Evolutionary conservation across 371 early-diverging fungal genomes (phyloP), one percentile per base, ranked within the genome.

Genomic region (Blakeslea trispora): DNA sequence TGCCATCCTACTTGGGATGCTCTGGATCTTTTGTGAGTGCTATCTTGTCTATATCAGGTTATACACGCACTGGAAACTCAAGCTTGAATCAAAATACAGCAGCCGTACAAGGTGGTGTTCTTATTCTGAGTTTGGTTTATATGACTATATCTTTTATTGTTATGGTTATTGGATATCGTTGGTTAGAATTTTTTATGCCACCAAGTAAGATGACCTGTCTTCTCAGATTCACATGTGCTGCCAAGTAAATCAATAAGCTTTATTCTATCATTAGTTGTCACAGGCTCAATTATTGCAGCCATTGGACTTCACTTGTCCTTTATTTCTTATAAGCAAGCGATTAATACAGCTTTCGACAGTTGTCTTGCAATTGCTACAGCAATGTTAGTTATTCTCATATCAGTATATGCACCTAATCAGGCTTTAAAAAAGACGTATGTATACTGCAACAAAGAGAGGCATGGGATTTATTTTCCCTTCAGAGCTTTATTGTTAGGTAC

Each of bases 161-260:
- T 51, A 66, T 77, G 18, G 5, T 76, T 8, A 59, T 70, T 45
- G 84, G 84, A 1, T 57, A 68, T 50, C 43, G 46, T 18, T 81
- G 79, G 77, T 55, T 84, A 22, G 77, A 82, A 45, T 62, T 74
- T 46, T 43, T 81, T 7, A 71, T 84, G 75, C 84, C 84, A 18
- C 83, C 82, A 15, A 57, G 75, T 75, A 64, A 28, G 28, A 5
- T 28, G 3, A 28, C 7, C 28, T 28, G 5, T 28, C 28, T 28
- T 28, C 3, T 28, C 7, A 3, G 7, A 5, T 28, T 28, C 7
- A 28, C 7, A 55, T 47, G 7, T 40, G 37, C 22, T 17, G 10
- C 1, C 28, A 34, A 41, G 21, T 4, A 18, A n/a, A 1, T 4
- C 9, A 32, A n/a, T n/a, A n/a, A n/a, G n/a, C 37, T 53, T 10